Evolutionary conservation across 305 asterid species (phyloP).

Genomic region (Fraxinus sp.): DNA sequence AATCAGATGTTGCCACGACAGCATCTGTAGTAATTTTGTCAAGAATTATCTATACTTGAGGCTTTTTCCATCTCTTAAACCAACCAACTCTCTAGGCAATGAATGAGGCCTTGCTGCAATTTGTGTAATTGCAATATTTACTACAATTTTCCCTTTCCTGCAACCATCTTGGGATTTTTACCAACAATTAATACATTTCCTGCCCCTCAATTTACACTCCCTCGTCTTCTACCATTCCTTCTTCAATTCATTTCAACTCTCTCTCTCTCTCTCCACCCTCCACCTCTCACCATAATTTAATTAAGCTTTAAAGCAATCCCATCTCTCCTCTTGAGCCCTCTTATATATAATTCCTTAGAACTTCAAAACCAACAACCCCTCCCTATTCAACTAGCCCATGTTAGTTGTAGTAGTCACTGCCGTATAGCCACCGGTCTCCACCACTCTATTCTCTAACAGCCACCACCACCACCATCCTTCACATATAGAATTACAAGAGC

Average conservation of each 20-base stretch:
- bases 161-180: constrained; percentile 48
- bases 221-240: constrained; percentile 34
- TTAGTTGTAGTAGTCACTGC: constrained; percentile 1
- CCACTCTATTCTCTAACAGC: not conserved
- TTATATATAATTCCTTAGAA: constrained; percentile 32
- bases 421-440: not conserved
- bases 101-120: constrained; percentile 56
- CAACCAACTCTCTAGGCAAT: constrained; percentile 52
- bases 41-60: too few relatives aligned
- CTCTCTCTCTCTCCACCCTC: not conserved
- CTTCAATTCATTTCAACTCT: constrained; percentile 21
- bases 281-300: constrained; percentile 48
- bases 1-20: too few relatives aligned
- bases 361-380: constrained; percentile 31
- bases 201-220: constrained; percentile 50
- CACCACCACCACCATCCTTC: not conserved
- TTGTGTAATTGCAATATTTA: constrained; percentile 57
- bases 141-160: constrained; percentile 52
- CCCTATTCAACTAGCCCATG: constrained; percentile 27
- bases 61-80: not conserved
- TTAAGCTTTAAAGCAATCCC: constrained; percentile 53
- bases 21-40: too few relatives aligned
- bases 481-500: not conserved
- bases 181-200: constrained; percentile 63
- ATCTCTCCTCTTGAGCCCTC: constrained; percentile 9